These are phyloP conservation scores for Calonectria hongkongensis DNA, from an alignment of 2,329 filamentous ascomycete species.

Conservation along the genomic window DNA sequence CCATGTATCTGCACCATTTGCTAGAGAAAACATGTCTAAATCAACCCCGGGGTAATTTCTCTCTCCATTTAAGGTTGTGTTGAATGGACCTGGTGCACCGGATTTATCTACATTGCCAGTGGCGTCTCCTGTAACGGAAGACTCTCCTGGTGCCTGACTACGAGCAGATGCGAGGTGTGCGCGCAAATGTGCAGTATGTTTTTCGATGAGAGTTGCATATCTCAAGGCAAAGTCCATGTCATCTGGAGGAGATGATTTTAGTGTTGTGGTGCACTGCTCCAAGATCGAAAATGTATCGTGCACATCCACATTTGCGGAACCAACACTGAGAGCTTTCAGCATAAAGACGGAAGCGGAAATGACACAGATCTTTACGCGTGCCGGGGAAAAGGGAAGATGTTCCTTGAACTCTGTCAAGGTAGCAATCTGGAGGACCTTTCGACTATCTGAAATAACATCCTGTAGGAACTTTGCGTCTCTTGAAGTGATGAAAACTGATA, in stretches of 20 bases:
- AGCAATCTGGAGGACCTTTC: neutral
- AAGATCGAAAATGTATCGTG: slow-evolving; percentile 12
- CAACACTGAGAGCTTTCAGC: slow-evolving; percentile 10
- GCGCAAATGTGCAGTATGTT: neutral
- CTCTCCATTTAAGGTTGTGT: neutral
- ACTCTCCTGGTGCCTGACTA: neutral
- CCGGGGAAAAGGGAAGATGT: neutral
- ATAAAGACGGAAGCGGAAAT: slow-evolving; percentile 15
- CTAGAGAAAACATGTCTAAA: slow-evolving; percentile 4
- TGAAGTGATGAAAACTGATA: slow-evolving; percentile 7
- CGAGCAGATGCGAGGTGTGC: slow-evolving; percentile 5
- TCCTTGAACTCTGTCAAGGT: slow-evolving; percentile 14
- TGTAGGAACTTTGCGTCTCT: slow-evolving; percentile 9
- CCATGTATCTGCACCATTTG: slow-evolving; percentile 3
- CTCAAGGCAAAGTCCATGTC: slow-evolving; percentile 21
- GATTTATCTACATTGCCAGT: neutral
- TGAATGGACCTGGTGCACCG: neutral
- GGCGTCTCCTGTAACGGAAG: neutral
- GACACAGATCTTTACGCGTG: slow-evolving; percentile 19
- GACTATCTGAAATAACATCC: slow-evolving; percentile 9
- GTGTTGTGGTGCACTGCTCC: slow-evolving; percentile 1
- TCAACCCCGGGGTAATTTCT: neutral
- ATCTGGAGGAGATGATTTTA: slow-evolving; percentile 7
- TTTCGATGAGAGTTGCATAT: slow-evolving; percentile 13
- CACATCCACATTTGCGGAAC: neutral